phyloP scores from a whole-genome alignment of 148 eudicot species.

The Polygonum aviculare region DNA sequence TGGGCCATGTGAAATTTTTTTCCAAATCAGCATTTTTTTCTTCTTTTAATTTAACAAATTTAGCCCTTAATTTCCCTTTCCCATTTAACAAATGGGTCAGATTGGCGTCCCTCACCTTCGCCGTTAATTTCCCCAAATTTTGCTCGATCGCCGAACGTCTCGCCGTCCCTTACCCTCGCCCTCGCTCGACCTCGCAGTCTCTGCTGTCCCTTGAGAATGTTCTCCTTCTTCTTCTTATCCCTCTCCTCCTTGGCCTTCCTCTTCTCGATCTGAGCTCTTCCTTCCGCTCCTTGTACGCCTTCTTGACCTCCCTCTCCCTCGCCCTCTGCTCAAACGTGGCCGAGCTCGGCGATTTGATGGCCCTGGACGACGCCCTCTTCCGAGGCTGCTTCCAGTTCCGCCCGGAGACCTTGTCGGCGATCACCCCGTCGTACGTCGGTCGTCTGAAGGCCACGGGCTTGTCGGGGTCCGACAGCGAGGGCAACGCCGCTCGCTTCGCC shows the following conservation, averaged over 20 bases:
- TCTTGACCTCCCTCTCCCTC: conserved; percentile 58
- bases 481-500: conserved; percentile 49
- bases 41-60: no score
- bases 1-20: no score
- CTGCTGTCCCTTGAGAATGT: conserved; percentile 24
- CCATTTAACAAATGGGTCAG: no score
- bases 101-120: no score
- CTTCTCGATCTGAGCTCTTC: conserved; percentile 59
- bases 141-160: no score
- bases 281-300: conserved; percentile 66
- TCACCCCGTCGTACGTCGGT: conserved; percentile 87
- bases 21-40: no score
- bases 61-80: no score
- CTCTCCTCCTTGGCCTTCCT: conserved; percentile 51
- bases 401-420: conserved; percentile 79
- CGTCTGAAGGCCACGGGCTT: conserved; percentile 46
- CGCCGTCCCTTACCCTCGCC: no score
- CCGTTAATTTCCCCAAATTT: no score
- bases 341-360: conserved; percentile 32
- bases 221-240: conserved; percentile 67
- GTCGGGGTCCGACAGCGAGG: conserved; percentile 49
- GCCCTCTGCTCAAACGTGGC: conserved; percentile 36
- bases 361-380: conserved; percentile 51
- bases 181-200: no score
- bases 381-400: conserved; percentile 76